phyloP scores from a whole-genome alignment of 1,284 basidiomycete genomes.

The Fomitiporia mediterranea region DNA sequence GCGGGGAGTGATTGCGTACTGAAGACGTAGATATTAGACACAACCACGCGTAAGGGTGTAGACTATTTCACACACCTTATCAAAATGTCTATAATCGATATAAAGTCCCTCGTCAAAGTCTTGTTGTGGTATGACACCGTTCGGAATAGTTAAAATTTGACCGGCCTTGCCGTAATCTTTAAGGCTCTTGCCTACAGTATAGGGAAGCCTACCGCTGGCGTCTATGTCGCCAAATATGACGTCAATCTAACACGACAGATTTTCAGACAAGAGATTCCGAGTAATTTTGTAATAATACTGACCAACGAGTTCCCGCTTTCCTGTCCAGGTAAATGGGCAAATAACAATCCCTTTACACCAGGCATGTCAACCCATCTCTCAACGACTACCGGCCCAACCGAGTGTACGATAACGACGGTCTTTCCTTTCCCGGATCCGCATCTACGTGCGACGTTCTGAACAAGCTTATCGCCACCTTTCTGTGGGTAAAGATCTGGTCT shows the following conservation, averaged over 20 bases:
- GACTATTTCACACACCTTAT: slow-evolving; percentile 24
- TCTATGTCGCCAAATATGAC: slow-evolving; percentile 47
- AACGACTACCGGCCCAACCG: slow-evolving; percentile 41
- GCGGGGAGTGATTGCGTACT: slow-evolving; percentile 47
- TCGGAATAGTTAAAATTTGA: slow-evolving; percentile 33
- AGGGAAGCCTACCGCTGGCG: slow-evolving; percentile 51
- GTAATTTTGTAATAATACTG: not conserved
- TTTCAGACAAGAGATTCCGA: not conserved
- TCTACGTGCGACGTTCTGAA: slow-evolving; percentile 24
- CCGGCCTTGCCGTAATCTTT: slow-evolving; percentile 43
- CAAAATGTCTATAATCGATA: slow-evolving; percentile 59
- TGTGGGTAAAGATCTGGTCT: slow-evolving; percentile 46
- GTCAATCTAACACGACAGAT: slow-evolving; percentile 30
- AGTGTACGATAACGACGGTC: slow-evolving; percentile 51
- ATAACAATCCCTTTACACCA: slow-evolving; percentile 44
- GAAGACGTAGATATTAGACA: not conserved
- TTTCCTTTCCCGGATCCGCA: slow-evolving; percentile 31
- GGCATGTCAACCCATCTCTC: slow-evolving; percentile 43
- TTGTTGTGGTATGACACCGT: slow-evolving; percentile 20
- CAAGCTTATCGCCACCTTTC: slow-evolving; percentile 39
- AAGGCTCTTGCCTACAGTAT: slow-evolving; percentile 49
- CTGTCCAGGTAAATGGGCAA: slow-evolving; percentile 55
- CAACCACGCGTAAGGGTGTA: not conserved
- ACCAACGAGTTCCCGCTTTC: slow-evolving; percentile 53
- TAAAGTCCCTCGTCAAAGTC: slow-evolving; percentile 34